A percentile compares a stretch with the other conserved stretches of the same genome.
Conservation (phyloP, 164 flowering plant genomes). For the Umbellularia californica region DNA sequence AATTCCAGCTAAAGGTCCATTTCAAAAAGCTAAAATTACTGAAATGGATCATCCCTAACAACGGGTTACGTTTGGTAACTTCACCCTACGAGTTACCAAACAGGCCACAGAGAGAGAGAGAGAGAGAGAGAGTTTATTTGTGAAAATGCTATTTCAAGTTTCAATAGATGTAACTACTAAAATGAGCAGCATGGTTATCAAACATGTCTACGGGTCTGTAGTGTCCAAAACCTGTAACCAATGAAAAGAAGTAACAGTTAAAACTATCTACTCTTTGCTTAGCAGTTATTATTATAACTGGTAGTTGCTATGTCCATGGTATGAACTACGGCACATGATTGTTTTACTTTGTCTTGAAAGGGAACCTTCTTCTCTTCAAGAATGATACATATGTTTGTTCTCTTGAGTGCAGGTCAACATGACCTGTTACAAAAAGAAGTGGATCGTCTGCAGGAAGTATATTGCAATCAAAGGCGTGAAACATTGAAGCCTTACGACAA, state of each 20-base stretch:
- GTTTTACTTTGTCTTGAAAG: background rate
- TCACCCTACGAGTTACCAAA: no score
- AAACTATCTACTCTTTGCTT: no score
- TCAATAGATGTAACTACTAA: no score
- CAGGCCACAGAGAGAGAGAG: no score
- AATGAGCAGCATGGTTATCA: background rate
- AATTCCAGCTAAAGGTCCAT: no score
- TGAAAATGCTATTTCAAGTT: no score
- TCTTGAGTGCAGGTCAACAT: constrained; percentile 8
- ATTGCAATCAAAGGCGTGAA: background rate
- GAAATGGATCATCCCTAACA: no score
- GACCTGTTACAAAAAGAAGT: constrained; percentile 11
- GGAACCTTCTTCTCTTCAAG: background rate
- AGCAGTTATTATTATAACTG: background rate
- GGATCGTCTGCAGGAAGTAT: constrained; percentile 5
- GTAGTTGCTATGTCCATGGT: background rate
- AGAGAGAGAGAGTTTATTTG: no score
- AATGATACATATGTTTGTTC: background rate
- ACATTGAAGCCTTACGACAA: background rate
- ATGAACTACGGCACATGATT: background rate
- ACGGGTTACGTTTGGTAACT: no score
- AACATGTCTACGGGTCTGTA: background rate
- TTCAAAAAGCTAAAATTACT: no score
- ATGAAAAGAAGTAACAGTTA: no score
- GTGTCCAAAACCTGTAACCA: background rate